Conservation (phyloP, 2,329 filamentous ascomycete species). For the Fusarium tricinctum region DNA sequence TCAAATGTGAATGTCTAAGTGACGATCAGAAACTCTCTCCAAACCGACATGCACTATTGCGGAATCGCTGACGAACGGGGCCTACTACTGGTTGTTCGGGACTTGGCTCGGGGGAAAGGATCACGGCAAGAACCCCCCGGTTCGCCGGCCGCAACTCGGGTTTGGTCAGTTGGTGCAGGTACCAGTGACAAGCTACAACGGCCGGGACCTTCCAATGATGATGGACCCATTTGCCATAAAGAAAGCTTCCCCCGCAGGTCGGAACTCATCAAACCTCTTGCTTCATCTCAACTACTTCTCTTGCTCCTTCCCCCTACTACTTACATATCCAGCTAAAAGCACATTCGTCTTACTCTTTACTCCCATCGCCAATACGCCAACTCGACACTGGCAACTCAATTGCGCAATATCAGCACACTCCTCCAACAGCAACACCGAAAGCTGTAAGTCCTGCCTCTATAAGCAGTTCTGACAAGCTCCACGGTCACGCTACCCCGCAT, state of each 20-base stretch:
- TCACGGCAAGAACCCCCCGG: constrained; percentile 49
- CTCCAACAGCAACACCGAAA: constrained; percentile 46
- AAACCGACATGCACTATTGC: constrained; percentile 8
- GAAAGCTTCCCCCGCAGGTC: constrained; percentile 47
- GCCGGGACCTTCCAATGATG: constrained; percentile 38
- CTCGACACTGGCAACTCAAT: constrained; percentile 16
- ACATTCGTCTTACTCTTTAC: constrained; percentile 15
- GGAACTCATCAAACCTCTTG: constrained; percentile 43
- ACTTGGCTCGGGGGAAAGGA: constrained; percentile 51
- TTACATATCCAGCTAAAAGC: constrained; percentile 8
- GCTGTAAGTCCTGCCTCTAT: constrained; percentile 46
- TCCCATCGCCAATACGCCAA: constrained; percentile 5
- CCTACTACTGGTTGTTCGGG: constrained; percentile 43
- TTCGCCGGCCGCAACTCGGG: constrained; percentile 48
- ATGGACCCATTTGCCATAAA: constrained; percentile 49
- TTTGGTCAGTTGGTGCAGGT: constrained; percentile 46
- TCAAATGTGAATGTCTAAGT: constrained; percentile 19
- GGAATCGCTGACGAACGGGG: not conserved
- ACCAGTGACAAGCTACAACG: constrained; percentile 42
- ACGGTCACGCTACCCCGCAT: constrained; percentile 50
- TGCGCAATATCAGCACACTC: constrained; percentile 29
- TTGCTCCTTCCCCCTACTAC: constrained; percentile 26
- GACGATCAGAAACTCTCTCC: constrained; percentile 29
- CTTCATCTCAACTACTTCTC: constrained; percentile 38
- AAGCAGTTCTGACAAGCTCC: constrained; percentile 49